Percentiles rank a stretch among this genome's conserved stretches.
Evolutionary conservation across 129 eudicot genomes (phyloP).

Genomic region (carrot (Daucus carota)): DH1_v3.0 NC_030382.2:49482501-49483000

Average conservation of each 20-base stretch:
- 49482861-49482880: conserved; percentile 57
- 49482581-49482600: background rate
- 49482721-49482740: background rate
- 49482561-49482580: background rate
- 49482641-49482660: background rate
- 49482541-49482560: background rate
- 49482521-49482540: background rate
- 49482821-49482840: background rate
- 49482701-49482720: background rate
- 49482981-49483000: conserved; percentile 60
- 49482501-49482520: background rate
- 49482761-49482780: background rate
- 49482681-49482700: background rate
- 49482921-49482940: conserved; percentile 57
- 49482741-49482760: background rate
- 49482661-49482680: background rate
- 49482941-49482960: conserved; percentile 57
- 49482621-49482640: background rate
- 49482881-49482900: conserved; percentile 72
- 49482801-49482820: background rate
- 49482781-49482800: background rate
- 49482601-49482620: background rate
- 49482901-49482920: conserved; percentile 57
- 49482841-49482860: conserved; percentile 53
- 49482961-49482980: conserved; percentile 55